Evolutionary conservation across 2,329 filamentous ascomycete species (phyloP).

Genomic region (Sporothrix globosa): DNA sequence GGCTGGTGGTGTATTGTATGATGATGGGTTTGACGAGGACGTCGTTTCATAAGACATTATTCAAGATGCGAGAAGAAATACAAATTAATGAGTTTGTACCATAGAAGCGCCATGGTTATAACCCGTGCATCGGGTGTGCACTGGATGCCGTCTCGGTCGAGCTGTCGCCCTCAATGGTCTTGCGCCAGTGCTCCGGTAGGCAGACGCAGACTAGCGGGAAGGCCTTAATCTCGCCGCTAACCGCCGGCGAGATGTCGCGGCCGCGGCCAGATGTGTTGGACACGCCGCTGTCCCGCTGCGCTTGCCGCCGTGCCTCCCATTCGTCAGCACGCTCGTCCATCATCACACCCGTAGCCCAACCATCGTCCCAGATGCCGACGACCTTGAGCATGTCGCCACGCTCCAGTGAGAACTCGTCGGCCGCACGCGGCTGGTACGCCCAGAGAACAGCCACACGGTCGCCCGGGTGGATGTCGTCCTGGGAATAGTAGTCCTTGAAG

Average conservation of each 20-base stretch:
- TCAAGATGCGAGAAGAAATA: constrained; percentile 33
- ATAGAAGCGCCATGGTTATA: constrained; percentile 34
- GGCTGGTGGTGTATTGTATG: constrained; percentile 1
- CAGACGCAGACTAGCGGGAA: constrained; percentile 97
- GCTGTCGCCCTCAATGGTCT: constrained; percentile 89
- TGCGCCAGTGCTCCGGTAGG: constrained; percentile 91
- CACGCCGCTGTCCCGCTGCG: constrained; percentile 90
- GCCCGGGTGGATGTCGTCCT: constrained; percentile 90
- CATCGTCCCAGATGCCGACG: constrained; percentile 98
- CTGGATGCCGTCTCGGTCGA: constrained; percentile 66
- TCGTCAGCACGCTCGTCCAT: constrained; percentile 83
- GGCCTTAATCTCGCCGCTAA: constrained; percentile 87
- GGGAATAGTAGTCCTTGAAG: constrained; percentile 99
- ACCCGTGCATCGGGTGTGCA: constrained; percentile 41
- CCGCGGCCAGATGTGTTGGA: constrained; percentile 72
- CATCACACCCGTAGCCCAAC: constrained; percentile 93
- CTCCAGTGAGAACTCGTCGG: constrained; percentile 90
- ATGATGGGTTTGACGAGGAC: constrained; percentile 31
- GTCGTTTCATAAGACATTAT: constrained; percentile 43
- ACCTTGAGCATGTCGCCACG: constrained; percentile 98
- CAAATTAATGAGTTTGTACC: neutral
- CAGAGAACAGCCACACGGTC: constrained; percentile 90
- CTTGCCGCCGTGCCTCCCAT: constrained; percentile 75
- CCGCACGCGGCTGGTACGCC: constrained; percentile 93
- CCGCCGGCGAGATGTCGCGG: constrained; percentile 64